Percentiles rank a stretch among this genome's conserved stretches.
phyloP scores from a whole-genome alignment of 805 yeast genomes.

The Kodamaea kakaduensis region DNA sequence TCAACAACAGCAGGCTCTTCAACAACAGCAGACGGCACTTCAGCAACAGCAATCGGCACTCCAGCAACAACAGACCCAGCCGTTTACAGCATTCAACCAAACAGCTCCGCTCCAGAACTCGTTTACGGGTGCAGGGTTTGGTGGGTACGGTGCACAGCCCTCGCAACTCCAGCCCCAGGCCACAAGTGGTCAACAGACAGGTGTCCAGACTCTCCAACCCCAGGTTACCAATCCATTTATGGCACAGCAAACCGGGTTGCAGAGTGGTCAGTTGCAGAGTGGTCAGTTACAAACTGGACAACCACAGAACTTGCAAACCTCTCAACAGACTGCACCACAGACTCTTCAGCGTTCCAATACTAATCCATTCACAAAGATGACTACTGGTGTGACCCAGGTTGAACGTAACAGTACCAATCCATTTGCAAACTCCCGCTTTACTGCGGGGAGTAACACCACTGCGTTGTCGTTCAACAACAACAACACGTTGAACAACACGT shows the following conservation, averaged over 20 bases:
- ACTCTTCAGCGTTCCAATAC: slow-evolving; percentile 28
- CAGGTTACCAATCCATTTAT: slow-evolving; percentile 13
- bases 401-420: slow-evolving; percentile 41
- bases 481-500: slow-evolving; percentile 13
- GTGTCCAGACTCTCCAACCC: slow-evolving; percentile 6
- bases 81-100: slow-evolving; percentile 1
- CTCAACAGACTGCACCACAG: no score
- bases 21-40: slow-evolving; percentile 19
- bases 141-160: slow-evolving; percentile 44
- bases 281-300: no score
- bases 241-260: no score
- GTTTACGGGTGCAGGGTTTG: slow-evolving; percentile 53
- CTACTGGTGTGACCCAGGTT: slow-evolving; percentile 16
- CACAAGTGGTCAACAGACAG: not conserved
- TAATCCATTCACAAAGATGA: slow-evolving; percentile 32
- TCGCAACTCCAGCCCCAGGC: slow-evolving; percentile 1
- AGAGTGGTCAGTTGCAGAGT: no score
- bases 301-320: no score
- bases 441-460: slow-evolving; percentile 28
- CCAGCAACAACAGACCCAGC: slow-evolving; percentile 12
- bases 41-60: slow-evolving; percentile 12
- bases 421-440: slow-evolving; percentile 38
- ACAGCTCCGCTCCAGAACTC: slow-evolving; percentile 10
- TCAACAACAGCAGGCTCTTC: slow-evolving; percentile 17
- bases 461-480: slow-evolving; percentile 23